phyloP scores from a whole-genome alignment of 192 early-diverging fungal species.

The Glomus cerebriforme region DNA sequence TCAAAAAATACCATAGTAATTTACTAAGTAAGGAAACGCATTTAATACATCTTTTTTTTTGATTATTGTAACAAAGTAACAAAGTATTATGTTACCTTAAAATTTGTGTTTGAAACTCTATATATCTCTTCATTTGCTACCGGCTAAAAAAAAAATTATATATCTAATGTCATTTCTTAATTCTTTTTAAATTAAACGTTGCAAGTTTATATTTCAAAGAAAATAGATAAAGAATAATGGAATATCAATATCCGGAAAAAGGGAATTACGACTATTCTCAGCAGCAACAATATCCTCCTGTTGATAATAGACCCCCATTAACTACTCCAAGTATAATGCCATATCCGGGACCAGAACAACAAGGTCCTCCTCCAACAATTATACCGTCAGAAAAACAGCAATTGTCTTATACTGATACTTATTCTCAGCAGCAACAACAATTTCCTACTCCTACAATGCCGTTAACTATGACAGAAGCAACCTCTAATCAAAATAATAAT shows the following conservation, averaged over 20 bases:
- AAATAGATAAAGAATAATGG: not conserved
- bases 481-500: not conserved
- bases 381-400: not conserved
- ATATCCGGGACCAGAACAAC: not conserved
- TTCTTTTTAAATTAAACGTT: too few relatives aligned
- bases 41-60: too few relatives aligned
- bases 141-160: too few relatives aligned
- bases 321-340: not conserved
- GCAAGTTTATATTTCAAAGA: too few relatives aligned
- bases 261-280: not conserved
- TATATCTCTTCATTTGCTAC: too few relatives aligned
- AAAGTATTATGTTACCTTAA: too few relatives aligned
- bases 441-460: not conserved
- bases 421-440: not conserved
- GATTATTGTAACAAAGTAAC: too few relatives aligned
- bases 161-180: too few relatives aligned
- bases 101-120: too few relatives aligned
- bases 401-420: not conserved
- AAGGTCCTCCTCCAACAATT: not conserved
- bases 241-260: not conserved
- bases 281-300: not conserved
- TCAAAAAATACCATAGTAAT: too few relatives aligned
- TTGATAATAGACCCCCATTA: not conserved
- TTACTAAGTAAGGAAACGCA: too few relatives aligned
- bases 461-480: too few relatives aligned